Percentiles rank a stretch among this genome's conserved stretches.
Conservation (phyloP, 139 green algal species). For the Limnomonas spitsbergensis region DNA sequence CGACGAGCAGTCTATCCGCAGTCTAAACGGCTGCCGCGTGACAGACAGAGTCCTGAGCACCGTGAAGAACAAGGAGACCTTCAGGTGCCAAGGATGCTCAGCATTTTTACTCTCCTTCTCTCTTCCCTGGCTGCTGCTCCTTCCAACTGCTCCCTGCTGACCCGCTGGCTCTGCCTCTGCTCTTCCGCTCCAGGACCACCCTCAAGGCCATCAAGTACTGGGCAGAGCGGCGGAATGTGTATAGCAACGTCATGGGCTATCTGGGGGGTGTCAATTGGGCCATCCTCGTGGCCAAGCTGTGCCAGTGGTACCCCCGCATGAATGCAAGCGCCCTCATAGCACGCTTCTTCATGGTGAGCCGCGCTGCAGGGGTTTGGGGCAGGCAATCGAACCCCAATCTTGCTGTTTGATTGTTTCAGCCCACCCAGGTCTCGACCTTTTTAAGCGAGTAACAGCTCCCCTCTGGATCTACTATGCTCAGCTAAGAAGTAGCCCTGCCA, state of each 20-base stretch:
- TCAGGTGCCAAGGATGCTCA: too few relatives aligned
- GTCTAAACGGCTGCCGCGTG: conserved; percentile 87
- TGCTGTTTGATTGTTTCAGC: neutral
- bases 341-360: conserved; percentile 77
- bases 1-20: conserved; percentile 82
- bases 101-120: neutral
- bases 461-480: too few relatives aligned
- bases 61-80: conserved; percentile 22
- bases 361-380: too few relatives aligned
- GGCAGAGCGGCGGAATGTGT: conserved; percentile 78
- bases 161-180: neutral
- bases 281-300: conserved; percentile 86
- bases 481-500: too few relatives aligned
- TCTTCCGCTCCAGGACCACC: neutral
- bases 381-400: neutral
- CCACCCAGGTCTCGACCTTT: too few relatives aligned
- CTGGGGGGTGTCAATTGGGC: conserved; percentile 96
- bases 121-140: too few relatives aligned
- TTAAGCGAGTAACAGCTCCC: too few relatives aligned
- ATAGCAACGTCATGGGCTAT: conserved; percentile 85
- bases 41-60: conserved; percentile 80
- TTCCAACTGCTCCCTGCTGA: too few relatives aligned
- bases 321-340: conserved; percentile 60
- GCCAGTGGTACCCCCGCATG: conserved; percentile 83
- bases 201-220: conserved; percentile 84